Evolutionary conservation across 2,329 filamentous ascomycete species (phyloP).

Genomic region (Helotiales sp.): DNA sequence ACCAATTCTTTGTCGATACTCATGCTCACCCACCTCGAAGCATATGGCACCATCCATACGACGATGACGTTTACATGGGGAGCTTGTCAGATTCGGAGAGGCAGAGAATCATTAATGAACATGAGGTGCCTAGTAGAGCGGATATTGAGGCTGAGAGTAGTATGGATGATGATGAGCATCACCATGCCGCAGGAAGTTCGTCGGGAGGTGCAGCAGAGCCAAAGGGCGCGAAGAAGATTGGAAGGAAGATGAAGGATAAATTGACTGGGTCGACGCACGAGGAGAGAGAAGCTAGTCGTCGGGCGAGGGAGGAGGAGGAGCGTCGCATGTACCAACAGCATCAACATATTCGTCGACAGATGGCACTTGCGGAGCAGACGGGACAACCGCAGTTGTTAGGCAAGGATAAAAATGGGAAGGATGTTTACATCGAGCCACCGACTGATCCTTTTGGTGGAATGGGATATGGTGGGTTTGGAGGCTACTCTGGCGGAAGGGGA

Average conservation of each 20-base stretch:
- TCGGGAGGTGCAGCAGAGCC: conserved; percentile 5
- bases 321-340: conserved; percentile 52
- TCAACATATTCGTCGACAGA: conserved; percentile 48
- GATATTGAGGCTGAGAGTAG: conserved; percentile 47
- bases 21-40: conserved; percentile 51
- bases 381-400: conserved; percentile 57
- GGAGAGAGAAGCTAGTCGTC: conserved; percentile 49
- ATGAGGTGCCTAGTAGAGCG: conserved; percentile 35
- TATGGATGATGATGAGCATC: conserved; percentile 43
- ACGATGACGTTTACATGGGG: conserved; percentile 54
- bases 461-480: conserved; percentile 26
- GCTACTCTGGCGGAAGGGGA: conserved; percentile 32
- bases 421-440: conserved; percentile 60
- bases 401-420: conserved; percentile 51
- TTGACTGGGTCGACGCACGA: conserved; percentile 57
- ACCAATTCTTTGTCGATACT: conserved; percentile 66
- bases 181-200: conserved; percentile 31
- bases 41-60: conserved; percentile 63
- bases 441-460: conserved; percentile 36
- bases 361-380: conserved; percentile 51
- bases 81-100: conserved; percentile 50
- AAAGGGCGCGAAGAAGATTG: conserved; percentile 44
- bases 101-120: conserved; percentile 43
- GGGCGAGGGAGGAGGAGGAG: conserved; percentile 49
- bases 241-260: conserved; percentile 59